Percentiles rank a stretch among this genome's conserved stretches.
These are phyloP conservation scores for Starmera pachycereana DNA, from an alignment of 805 yeast genomes.

Conservation along the genomic window DNA sequence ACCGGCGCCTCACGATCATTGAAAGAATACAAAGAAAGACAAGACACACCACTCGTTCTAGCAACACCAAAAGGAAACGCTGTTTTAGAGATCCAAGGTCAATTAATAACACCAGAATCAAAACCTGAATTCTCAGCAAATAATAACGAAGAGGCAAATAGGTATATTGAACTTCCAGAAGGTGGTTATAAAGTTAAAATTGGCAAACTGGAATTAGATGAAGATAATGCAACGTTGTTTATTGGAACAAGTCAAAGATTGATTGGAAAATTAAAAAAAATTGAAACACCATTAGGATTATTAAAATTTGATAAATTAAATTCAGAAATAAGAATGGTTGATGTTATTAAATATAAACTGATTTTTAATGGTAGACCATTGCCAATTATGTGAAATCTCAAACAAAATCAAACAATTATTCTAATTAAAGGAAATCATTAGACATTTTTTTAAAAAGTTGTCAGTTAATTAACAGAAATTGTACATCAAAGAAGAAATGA, in stretches of 20 bases:
- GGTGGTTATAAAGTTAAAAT: constrained; percentile 36
- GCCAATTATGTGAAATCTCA: constrained; percentile 69
- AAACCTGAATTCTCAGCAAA: constrained; percentile 22
- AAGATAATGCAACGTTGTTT: constrained; percentile 41
- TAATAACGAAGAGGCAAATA: constrained; percentile 23
- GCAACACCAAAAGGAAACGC: constrained; percentile 33
- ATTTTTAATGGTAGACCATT: constrained; percentile 61
- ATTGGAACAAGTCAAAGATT: constrained; percentile 65
- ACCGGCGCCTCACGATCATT: background rate
- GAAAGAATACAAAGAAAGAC: background rate
- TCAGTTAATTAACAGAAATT: no score
- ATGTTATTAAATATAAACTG: constrained; percentile 47
- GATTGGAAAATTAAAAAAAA: constrained; percentile 45
- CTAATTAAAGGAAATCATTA: no score
- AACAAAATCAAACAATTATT: no score
- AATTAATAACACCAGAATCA: constrained; percentile 38
- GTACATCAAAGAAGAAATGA: no score
- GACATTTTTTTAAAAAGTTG: no score
- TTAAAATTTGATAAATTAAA: constrained; percentile 28
- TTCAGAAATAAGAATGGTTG: constrained; percentile 32
- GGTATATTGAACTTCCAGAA: constrained; percentile 24
- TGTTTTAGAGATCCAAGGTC: constrained; percentile 67
- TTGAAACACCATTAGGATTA: constrained; percentile 59
- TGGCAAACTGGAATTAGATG: constrained; percentile 39
- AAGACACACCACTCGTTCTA: background rate